Evolutionary conservation across 805 yeast species (phyloP), one percentile per base, ranked within the genome.

Genomic region (Yarrowia keelungensis): DNA sequence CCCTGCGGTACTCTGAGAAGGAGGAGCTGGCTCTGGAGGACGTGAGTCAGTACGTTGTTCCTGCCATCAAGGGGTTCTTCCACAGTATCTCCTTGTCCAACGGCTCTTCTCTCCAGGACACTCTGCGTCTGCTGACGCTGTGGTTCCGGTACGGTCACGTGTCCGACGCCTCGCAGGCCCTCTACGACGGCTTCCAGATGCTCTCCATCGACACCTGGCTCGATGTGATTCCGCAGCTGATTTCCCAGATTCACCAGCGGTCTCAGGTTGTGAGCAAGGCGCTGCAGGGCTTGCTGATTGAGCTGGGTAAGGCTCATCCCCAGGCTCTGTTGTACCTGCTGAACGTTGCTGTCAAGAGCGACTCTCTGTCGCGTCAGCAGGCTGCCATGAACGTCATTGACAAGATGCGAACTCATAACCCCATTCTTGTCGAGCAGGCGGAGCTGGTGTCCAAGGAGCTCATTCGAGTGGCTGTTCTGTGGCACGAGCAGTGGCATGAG

Each of bases 401-500:
- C 71, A 92, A 91, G 75, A 91, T 95, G 97, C 83, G 97, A 72
- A 84, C 89, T 3, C 98, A 95, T 73, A 90, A 97, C 51, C 85
- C 98, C 0, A 79, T 81, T 0, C 81, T 95, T 70, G 97, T 95
- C 36, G 92, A 89, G 71, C 98, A 95, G 76, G 93, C 98, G 0
- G 97, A 92, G 73, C 78, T 93, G 68, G 98, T 95, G n/a, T 90
- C 97, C 79, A 88, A 88, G 72, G 99, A 95, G 75, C 84, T 95
- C 69, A 93, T 95, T 71, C 83, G 98, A 72, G 97, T 92, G 16
- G 97, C 98, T 0, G 97, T 94, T 3, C 79, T 95, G 70, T 93
- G 99, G 98, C 97, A 92, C 75, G 99, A 95, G 75, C 89, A 90
- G 76, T 95, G 99, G 99, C 93, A 92, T 73, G 98, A 94, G 79